phyloP scores from a whole-genome alignment of 225 moss, liverwort and hornwort species.

The Ulota crispa region DNA sequence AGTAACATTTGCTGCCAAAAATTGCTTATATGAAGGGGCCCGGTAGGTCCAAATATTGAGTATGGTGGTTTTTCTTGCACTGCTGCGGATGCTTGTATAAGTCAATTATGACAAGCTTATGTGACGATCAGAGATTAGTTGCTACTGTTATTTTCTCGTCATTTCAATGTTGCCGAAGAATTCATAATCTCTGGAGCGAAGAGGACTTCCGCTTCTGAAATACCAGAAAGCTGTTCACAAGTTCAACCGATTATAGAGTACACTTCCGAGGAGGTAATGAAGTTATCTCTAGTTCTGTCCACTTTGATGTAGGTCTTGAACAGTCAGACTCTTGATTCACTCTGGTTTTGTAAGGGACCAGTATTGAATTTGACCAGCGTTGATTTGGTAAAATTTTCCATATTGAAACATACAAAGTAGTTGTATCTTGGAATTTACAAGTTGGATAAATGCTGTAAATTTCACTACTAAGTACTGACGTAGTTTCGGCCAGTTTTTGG shows the following conservation, averaged over 20 bases:
- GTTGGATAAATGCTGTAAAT: constrained; percentile 60
- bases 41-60: too few relatives aligned
- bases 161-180: neutral
- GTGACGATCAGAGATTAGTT: neutral
- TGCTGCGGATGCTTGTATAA: constrained; percentile 18
- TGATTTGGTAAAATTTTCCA: constrained; percentile 41
- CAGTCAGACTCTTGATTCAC: neutral
- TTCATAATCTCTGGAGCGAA: neutral
- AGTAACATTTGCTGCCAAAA: too few relatives aligned
- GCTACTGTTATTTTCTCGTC: neutral
- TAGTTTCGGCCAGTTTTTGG: constrained; percentile 63
- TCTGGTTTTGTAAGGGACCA: neutral
- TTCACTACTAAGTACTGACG: constrained; percentile 47
- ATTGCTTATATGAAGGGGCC: too few relatives aligned
- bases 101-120: constrained; percentile 38
- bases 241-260: neutral
- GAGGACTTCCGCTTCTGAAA: neutral
- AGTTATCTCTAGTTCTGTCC: neutral
- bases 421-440: constrained; percentile 53
- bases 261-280: too few relatives aligned
- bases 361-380: constrained; percentile 38
- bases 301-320: neutral
- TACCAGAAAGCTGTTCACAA: neutral
- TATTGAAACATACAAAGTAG: constrained; percentile 19
- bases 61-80: too few relatives aligned